Evolutionary conservation across 345 rosid species (phyloP).

Genomic region (Linum tenue): DNA sequence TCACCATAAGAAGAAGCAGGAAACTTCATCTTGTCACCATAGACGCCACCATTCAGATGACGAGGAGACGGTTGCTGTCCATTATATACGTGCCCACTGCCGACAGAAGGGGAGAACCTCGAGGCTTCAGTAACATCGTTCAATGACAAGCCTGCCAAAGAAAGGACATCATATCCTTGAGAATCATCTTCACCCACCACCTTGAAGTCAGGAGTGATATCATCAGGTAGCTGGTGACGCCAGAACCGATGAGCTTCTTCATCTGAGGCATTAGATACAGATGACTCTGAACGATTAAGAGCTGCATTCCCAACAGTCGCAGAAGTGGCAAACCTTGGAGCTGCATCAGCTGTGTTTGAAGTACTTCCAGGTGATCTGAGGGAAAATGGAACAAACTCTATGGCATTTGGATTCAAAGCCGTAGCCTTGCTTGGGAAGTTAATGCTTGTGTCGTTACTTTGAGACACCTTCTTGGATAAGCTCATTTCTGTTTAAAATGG

Average conservation of each 20-base stretch:
- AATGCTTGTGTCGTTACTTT: slow-evolving; percentile 48
- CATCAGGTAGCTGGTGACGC: slow-evolving; percentile 94
- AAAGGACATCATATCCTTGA: slow-evolving; percentile 49
- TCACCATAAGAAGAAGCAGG: slow-evolving; percentile 52
- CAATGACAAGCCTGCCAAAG: slow-evolving; percentile 67
- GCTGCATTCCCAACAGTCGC: slow-evolving; percentile 56
- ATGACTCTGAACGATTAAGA: slow-evolving; percentile 62
- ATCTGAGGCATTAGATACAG: slow-evolving; percentile 71
- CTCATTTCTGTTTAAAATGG: slow-evolving; percentile 54
- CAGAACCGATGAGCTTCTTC: slow-evolving; percentile 89
- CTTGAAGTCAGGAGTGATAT: slow-evolving; percentile 89
- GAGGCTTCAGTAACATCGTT: slow-evolving; percentile 43
- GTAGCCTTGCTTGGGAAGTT: slow-evolving; percentile 46
- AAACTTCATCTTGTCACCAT: slow-evolving; percentile 48
- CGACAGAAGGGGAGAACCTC: slow-evolving; percentile 43
- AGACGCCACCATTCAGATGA: slow-evolving; percentile 44
- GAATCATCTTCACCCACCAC: slow-evolving; percentile 68
- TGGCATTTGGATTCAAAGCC: slow-evolving; percentile 93
- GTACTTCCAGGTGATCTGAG: slow-evolving; percentile 53
- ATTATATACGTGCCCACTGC: slow-evolving; percentile 38
- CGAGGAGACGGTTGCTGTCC: slow-evolving; percentile 45
- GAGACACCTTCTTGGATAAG: slow-evolving; percentile 68
- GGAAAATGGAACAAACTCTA: slow-evolving; percentile 81
- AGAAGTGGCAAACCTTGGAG: slow-evolving; percentile 40
- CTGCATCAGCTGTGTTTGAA: slow-evolving; percentile 29